These are phyloP conservation scores for Claviceps pusilla DNA, from an alignment of 2,329 filamentous ascomycete species.

Conservation along the genomic window DNA sequence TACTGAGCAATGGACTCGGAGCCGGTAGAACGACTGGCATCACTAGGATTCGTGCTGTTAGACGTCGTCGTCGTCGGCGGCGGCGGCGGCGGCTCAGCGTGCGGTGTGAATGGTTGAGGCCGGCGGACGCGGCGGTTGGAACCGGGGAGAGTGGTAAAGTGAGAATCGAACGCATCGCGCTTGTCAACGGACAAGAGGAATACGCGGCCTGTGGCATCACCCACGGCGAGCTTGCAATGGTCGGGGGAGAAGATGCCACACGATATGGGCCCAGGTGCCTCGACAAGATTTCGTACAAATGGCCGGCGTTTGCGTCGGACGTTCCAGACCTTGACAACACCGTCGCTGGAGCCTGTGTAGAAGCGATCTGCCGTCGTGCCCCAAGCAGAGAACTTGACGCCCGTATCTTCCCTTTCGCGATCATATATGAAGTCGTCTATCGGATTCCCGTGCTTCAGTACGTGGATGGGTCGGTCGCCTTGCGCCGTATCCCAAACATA, in stretches of 20 bases:
- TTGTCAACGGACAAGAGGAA: slow-evolving; percentile 38
- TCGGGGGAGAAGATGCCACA: slow-evolving; percentile 45
- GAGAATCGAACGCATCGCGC: slow-evolving; percentile 21
- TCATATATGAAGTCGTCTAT: slow-evolving; percentile 27
- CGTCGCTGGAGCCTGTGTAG: slow-evolving; percentile 50
- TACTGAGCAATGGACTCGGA: slow-evolving; percentile 11
- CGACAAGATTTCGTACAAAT: slow-evolving; percentile 37
- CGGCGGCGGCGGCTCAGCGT: slow-evolving; percentile 34
- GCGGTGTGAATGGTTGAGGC: slow-evolving; percentile 34
- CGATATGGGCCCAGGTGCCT: slow-evolving; percentile 40
- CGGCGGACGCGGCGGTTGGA: slow-evolving; percentile 23
- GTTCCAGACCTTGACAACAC: slow-evolving; percentile 49
- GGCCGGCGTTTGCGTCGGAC: slow-evolving; percentile 29
- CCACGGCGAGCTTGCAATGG: slow-evolving; percentile 38
- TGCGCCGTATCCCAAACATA: slow-evolving; percentile 49
- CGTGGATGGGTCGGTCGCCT: slow-evolving; percentile 40
- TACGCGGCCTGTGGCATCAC: slow-evolving; percentile 46
- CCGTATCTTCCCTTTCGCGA: slow-evolving; percentile 41
- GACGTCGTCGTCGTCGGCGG: slow-evolving; percentile 15
- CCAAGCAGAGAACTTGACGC: slow-evolving; percentile 51
- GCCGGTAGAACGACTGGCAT: not conserved
- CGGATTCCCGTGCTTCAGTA: slow-evolving; percentile 35
- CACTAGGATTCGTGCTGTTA: not conserved
- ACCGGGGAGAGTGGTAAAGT: slow-evolving; percentile 23
- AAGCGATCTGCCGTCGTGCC: slow-evolving; percentile 40